Base-by-base conservation (phyloP, 805 yeast species). In the Cyberlindnera sargentensis region DNA sequence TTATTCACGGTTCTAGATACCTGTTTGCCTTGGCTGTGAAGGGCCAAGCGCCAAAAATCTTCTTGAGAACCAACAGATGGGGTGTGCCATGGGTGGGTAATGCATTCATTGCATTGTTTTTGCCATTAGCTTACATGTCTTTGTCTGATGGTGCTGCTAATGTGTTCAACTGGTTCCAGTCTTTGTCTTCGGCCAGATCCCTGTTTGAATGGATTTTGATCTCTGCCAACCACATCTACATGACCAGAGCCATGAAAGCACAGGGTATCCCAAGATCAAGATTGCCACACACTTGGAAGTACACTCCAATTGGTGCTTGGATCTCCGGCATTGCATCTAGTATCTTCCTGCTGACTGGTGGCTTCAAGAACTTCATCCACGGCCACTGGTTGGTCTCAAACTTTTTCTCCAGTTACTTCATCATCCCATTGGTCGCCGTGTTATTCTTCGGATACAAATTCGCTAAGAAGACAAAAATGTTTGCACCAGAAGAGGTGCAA, bases 401-500 rank as follows among this genome's bases (percentile, higher is more conserved):
- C 6, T 48, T 51, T 38, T 41, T 49, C 37, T 42, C 47, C 28
- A 25, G 43, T 3, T 51, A 51, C 42, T 44, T 51, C n/a, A 43
- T 45, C 26, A 28, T 51, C 11, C 65, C 68, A 11, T 47, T 66
- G 41, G 41, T 58, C 31, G 11, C 54, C 10, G 55, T 51, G 5
- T 46, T 67, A 34, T 63, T 47, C 43, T 34, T 55, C 9, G 55
- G 51, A 44, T 67, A 66, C 65, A 65, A 65, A 37, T 7, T 65
- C 15, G 42, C 52, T 46, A 63, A 61, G 49, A 54, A 45, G 42
- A 62, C 68, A 2, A 60, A 48, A 37, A 50, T 62, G 36, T 49
- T 66, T 46, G 56, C 53, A 36, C 60, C 73, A 3, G 42, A 49
- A 15, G 67, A 73, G 42, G 70, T 67, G 34, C 75, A 74, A 53